phyloP scores from a whole-genome alignment of 345 rosid genomes.

The Salix brachista region DNA sequence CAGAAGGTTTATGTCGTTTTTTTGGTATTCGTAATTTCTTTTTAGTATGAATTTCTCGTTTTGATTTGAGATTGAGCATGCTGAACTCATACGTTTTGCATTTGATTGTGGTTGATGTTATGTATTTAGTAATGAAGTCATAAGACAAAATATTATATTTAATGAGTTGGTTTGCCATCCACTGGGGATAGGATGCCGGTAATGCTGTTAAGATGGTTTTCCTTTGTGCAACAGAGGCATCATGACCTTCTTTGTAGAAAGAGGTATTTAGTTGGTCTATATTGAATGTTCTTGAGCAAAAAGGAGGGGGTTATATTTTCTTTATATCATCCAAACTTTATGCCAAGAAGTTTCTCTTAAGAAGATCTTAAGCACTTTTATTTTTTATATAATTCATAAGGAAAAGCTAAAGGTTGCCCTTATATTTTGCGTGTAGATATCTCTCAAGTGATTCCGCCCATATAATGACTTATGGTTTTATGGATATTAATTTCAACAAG shows the following conservation, averaged over 20 bases:
- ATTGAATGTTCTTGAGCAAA: neutral
- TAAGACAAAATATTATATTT: neutral
- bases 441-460: slow-evolving; percentile 59
- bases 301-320: neutral
- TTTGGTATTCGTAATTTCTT: neutral
- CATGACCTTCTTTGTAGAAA: neutral
- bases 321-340: neutral
- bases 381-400: neutral
- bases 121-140: neutral
- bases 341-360: neutral
- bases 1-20: slow-evolving; percentile 43
- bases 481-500: slow-evolving; percentile 44
- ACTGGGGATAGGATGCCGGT: neutral
- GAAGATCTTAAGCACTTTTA: neutral
- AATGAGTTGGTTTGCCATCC: neutral
- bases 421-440: slow-evolving; percentile 54
- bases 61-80: neutral
- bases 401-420: neutral
- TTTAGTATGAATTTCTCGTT: neutral
- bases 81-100: neutral
- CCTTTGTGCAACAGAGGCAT: neutral
- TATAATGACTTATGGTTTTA: slow-evolving; percentile 67
- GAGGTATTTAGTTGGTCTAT: neutral
- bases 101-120: neutral
- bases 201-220: neutral